A percentile compares a stretch with the other conserved stretches of the same genome.
These are phyloP conservation scores for Colletotrichum filicis DNA, from an alignment of 2,329 filamentous ascomycete species.

Conservation along the genomic window DNA sequence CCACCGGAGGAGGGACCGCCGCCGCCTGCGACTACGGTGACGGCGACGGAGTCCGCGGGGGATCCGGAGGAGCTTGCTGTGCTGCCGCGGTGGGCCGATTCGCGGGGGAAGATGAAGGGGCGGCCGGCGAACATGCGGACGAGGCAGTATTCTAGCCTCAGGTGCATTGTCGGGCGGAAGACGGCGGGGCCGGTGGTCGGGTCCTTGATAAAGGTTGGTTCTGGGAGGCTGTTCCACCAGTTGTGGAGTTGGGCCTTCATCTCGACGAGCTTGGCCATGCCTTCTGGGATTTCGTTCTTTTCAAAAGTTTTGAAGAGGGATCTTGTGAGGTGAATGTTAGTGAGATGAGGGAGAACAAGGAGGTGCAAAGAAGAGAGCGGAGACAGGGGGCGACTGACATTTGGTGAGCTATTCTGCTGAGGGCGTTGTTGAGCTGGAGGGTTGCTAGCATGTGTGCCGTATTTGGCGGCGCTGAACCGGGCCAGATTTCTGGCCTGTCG, in stretches of 20 bases:
- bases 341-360: too few species aligned
- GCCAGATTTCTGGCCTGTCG: slow-evolving; percentile 56
- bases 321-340: slow-evolving; percentile 37
- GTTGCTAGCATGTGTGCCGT: slow-evolving; percentile 59
- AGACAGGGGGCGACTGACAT: slow-evolving; percentile 40
- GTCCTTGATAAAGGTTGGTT: slow-evolving; percentile 47
- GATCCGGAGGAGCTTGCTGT: slow-evolving; percentile 43
- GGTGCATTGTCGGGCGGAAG: slow-evolving; percentile 60
- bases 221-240: slow-evolving; percentile 51
- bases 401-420: slow-evolving; percentile 52
- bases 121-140: slow-evolving; percentile 64
- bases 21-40: neutral
- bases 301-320: slow-evolving; percentile 47
- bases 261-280: slow-evolving; percentile 46
- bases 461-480: slow-evolving; percentile 52
- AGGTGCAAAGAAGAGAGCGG: too few species aligned
- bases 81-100: slow-evolving; percentile 39
- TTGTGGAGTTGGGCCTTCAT: slow-evolving; percentile 49
- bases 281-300: slow-evolving; percentile 45
- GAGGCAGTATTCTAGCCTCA: slow-evolving; percentile 64
- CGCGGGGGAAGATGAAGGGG: slow-evolving; percentile 59
- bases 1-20: too few species aligned
- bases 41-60: slow-evolving; percentile 40
- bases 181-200: slow-evolving; percentile 51
- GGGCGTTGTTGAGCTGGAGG: slow-evolving; percentile 48